Conservation (phyloP, 2,329 filamentous ascomycete genomes). For the Teratosphaeria gauchensis region DNA sequence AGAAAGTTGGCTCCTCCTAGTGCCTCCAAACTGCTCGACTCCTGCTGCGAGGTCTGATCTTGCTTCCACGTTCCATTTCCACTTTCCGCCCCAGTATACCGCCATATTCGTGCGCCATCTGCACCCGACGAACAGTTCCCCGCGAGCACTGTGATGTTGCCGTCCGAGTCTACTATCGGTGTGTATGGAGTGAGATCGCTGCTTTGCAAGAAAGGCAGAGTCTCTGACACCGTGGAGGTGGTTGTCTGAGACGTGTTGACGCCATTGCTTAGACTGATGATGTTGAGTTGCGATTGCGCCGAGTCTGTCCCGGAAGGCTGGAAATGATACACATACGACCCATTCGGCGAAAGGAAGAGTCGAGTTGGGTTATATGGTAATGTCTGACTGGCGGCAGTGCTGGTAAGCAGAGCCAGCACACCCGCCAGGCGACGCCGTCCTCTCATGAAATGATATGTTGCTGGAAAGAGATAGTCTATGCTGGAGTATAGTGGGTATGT, state of each 20-base stretch:
- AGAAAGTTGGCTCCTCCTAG: slow-evolving; percentile 47
- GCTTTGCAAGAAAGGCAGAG: slow-evolving; percentile 53
- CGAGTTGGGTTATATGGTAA: slow-evolving; percentile 72
- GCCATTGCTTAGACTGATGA: slow-evolving; percentile 53
- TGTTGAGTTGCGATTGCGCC: slow-evolving; percentile 28
- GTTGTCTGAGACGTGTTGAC: slow-evolving; percentile 40
- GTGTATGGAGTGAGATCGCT: slow-evolving; percentile 51
- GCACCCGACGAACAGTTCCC: slow-evolving; percentile 57
- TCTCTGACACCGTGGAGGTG: slow-evolving; percentile 42
- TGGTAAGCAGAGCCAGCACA: slow-evolving; percentile 17
- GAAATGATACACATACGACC: slow-evolving; percentile 60
- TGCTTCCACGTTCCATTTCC: slow-evolving; percentile 48
- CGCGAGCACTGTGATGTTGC: slow-evolving; percentile 62
- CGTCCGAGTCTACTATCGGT: slow-evolving; percentile 54
- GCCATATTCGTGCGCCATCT: slow-evolving; percentile 54
- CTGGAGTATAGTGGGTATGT: neutral
- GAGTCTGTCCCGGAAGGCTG: slow-evolving; percentile 33
- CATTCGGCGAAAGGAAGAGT: slow-evolving; percentile 49
- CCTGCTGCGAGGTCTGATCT: slow-evolving; percentile 21
- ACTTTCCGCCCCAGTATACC: slow-evolving; percentile 24
- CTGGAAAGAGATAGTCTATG: neutral
- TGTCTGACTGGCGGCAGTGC: slow-evolving; percentile 7
- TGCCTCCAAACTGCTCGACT: slow-evolving; percentile 25
- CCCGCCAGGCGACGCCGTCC: slow-evolving; percentile 4
- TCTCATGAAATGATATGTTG: neutral